Conservation (phyloP, 768 basidiomycete species). For the Agrocybe praecox region DNA sequence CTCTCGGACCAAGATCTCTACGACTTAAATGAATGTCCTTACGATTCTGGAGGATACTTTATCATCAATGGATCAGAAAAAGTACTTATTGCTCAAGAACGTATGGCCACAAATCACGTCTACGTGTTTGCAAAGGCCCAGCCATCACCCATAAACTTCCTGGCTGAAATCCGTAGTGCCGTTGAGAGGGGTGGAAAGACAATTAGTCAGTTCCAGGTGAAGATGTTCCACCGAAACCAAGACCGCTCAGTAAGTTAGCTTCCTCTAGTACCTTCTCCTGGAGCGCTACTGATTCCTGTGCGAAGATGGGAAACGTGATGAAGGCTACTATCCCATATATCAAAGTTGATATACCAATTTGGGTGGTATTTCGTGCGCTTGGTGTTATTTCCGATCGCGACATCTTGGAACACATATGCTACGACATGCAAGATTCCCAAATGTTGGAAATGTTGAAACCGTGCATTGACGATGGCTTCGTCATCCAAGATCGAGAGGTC, state of each 20-base stretch:
- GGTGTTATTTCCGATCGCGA: conserved; percentile 98
- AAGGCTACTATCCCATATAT: conserved; percentile 98
- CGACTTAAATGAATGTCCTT: conserved; percentile 96
- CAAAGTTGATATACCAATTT: conserved; percentile 97
- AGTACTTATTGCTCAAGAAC: conserved; percentile 98
- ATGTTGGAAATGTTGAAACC: conserved; percentile 99
- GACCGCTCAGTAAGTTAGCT: conserved; percentile 75
- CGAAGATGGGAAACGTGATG: conserved; percentile 86
- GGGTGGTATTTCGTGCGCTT: conserved; percentile 97
- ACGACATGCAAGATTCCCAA: conserved; percentile 93
- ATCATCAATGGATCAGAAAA: conserved; percentile 99
- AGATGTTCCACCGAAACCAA: conserved; percentile 91
- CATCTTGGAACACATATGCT: conserved; percentile 97
- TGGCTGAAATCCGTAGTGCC: conserved; percentile 96
- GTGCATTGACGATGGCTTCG: conserved; percentile 97
- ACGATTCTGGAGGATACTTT: conserved; percentile 98
- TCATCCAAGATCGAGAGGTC: conserved; percentile 96
- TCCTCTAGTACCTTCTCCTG: conserved; percentile 2
- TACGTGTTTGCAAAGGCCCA: conserved; percentile 99
- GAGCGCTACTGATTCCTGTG: conserved; percentile 5
- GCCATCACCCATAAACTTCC: conserved; percentile 92
- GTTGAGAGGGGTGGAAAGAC: conserved; percentile 99
- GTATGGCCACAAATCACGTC: conserved; percentile 99
- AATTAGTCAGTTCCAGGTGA: conserved; percentile 96
- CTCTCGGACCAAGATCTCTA: conserved; percentile 81